Percentiles rank a stretch among this genome's conserved stretches.
Conservation (phyloP, 1,139 yeast genomes). For the Suhomyces atakaporum region DNA sequence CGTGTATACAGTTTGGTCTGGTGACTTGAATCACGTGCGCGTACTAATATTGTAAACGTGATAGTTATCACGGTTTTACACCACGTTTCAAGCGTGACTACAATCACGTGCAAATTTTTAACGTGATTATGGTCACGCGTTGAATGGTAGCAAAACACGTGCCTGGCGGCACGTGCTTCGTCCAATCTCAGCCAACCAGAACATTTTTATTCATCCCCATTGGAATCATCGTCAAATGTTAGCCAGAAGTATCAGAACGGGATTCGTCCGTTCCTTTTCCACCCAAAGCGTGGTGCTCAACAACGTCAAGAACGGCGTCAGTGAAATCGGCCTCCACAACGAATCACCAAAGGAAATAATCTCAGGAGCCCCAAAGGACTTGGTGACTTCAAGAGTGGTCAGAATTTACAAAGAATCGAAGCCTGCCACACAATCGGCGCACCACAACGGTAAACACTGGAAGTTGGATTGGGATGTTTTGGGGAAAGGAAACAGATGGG, state of each 20-base stretch:
- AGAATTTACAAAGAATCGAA: conserved; percentile 78
- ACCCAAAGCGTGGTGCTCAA: conserved; percentile 17
- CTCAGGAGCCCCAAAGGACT: conserved; percentile 79
- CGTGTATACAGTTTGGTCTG: too few species aligned
- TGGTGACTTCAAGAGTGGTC: conserved; percentile 64
- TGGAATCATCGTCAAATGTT: conserved; percentile 20
- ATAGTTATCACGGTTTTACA: conserved; percentile 3
- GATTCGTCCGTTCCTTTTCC: conserved; percentile 25
- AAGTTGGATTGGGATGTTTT: conserved; percentile 82
- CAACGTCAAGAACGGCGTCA: conserved; percentile 21
- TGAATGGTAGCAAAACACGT: too few species aligned
- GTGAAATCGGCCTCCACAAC: conserved; percentile 12
- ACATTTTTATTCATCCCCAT: conserved; percentile 7
- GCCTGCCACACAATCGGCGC: conserved; percentile 81
- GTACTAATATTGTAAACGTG: conserved; percentile 1
- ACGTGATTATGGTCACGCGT: too few species aligned
- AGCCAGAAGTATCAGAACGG: conserved; percentile 24
- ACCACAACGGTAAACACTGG: conserved; percentile 61
- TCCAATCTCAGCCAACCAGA: conserved; percentile 25
- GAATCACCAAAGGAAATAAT: conserved; percentile 55
- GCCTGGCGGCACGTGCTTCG: background rate
- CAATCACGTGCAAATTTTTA: background rate
- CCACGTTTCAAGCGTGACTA: too few species aligned
- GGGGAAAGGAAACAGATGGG: conserved; percentile 84
- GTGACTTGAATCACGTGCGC: background rate